phyloP scores from a whole-genome alignment of 768 basidiomycete genomes.

The Macrolepiota dolichaula region DNA sequence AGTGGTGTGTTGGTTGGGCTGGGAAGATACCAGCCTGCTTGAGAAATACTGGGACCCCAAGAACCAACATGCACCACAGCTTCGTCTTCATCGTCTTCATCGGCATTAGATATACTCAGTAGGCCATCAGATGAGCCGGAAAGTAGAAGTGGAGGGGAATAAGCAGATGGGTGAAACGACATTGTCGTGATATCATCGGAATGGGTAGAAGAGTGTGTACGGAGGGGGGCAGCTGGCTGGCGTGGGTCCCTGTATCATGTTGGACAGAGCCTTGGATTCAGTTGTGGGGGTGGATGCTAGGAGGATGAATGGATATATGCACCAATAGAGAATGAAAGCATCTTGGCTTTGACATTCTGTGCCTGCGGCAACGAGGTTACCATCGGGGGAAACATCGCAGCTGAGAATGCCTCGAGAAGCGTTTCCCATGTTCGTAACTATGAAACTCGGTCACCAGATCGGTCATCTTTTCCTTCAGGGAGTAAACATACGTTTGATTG shows the following conservation, averaged over 20 bases:
- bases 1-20: conserved; percentile 23
- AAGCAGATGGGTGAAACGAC: conserved; percentile 38
- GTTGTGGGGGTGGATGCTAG: neutral
- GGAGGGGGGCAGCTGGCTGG: conserved; percentile 64
- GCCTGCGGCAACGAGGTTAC: conserved; percentile 75
- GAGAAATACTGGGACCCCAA: conserved; percentile 78
- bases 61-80: conserved; percentile 79
- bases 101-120: conserved; percentile 63
- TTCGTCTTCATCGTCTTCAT: conserved; percentile 87
- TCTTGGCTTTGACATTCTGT: conserved; percentile 81
- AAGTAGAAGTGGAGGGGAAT: conserved; percentile 42
- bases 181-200: conserved; percentile 90
- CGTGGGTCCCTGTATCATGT: conserved; percentile 69
- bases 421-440: conserved; percentile 47
- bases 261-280: neutral
- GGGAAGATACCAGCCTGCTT: conserved; percentile 55
- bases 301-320: conserved; percentile 2
- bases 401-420: conserved; percentile 45
- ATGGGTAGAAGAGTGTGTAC: conserved; percentile 82
- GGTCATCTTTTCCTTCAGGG: conserved; percentile 7
- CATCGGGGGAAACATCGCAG: conserved; percentile 69
- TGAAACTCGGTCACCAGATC: conserved; percentile 35
- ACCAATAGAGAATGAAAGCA: conserved; percentile 85
- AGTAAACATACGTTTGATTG: conserved; percentile 56
- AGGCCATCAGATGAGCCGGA: conserved; percentile 86